Evolutionary conservation across 495 filamentous ascomycete genomes (phyloP), one percentile per base, ranked within the genome.

Genomic region (Venustampulla echinocandica): DNA sequence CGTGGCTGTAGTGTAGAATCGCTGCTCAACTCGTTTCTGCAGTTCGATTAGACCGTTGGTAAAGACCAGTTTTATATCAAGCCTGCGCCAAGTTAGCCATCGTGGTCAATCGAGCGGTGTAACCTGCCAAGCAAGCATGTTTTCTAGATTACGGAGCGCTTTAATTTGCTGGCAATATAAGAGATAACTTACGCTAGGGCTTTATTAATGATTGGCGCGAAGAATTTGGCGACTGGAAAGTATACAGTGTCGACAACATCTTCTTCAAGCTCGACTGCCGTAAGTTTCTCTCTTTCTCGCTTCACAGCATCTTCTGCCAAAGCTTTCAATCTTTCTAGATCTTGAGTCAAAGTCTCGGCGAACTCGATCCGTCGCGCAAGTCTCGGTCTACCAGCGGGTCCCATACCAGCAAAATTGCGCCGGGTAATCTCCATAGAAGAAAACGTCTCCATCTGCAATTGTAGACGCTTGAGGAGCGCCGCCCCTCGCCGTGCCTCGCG

Each of bases 401-500:
- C 92, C 86, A 95, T 90, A 17, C 83, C 82, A 5, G 84, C 81
- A 65, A 92, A 99, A 57, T 97, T 86, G 45, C 94, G 79, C 23
- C 92, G 74, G 1, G 89, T 93, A 54, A 99, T 84, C 64, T 99
- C 93, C 82, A 95, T 92, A 0, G 87, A 92, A 0, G 89, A 87
- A 61, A 97, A 98, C 0, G 86, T 83, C 59, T 95, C 90, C 77
- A 89, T 83, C 63, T 95, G 90, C 24, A 96, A 64, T 59, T 98
- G 92, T 7, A 97, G 71, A 28, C 92, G 80, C 66, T 95, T 95
- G 40, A 99, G 72, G 33, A 97, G 69, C 14, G 90, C 85, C 13
- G 92, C 92, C 23, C 92, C 92, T 50, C 92, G 75, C 27, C 92
- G 75, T 33, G 90, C 85, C 63, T 99, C 92, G 28, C 92, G 76